Evolutionary conservation across 768 basidiomycete genomes (phyloP).

Genomic region (Rhizopogon salebrosus): DNA sequence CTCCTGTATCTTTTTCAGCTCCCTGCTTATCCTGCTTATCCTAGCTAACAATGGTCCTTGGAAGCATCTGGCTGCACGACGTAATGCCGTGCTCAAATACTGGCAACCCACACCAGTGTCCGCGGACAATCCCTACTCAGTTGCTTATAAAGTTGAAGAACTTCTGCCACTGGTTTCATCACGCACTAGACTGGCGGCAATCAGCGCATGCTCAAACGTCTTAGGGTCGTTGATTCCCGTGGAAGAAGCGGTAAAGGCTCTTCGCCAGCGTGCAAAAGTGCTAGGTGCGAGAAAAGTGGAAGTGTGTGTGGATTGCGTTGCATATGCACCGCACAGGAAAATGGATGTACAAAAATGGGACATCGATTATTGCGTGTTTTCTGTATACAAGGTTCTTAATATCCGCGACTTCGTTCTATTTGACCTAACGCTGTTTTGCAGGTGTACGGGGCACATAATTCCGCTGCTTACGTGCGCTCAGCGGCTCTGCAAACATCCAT

Average conservation of each 20-base stretch:
- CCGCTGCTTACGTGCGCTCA: slow-evolving; percentile 56
- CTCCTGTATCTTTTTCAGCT: neutral
- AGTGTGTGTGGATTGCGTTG: slow-evolving; percentile 71
- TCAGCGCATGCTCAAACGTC: slow-evolving; percentile 73
- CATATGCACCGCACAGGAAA: slow-evolving; percentile 67
- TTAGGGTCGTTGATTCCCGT: slow-evolving; percentile 64
- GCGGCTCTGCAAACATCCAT: slow-evolving; percentile 47
- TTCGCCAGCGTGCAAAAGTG: slow-evolving; percentile 44
- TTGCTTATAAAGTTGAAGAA: slow-evolving; percentile 47
- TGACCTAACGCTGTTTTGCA: slow-evolving; percentile 18
- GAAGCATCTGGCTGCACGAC: slow-evolving; percentile 65
- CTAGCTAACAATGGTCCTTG: slow-evolving; percentile 77
- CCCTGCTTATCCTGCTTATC: neutral
- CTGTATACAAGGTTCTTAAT: slow-evolving; percentile 65
- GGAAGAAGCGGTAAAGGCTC: slow-evolving; percentile 46
- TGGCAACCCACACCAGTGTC: slow-evolving; percentile 50
- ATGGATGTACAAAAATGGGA: slow-evolving; percentile 78
- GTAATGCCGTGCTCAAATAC: slow-evolving; percentile 47
- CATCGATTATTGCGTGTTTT: slow-evolving; percentile 66
- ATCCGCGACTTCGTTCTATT: neutral
- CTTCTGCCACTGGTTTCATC: slow-evolving; percentile 57
- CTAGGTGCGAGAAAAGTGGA: slow-evolving; percentile 58
- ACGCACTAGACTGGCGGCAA: slow-evolving; percentile 68
- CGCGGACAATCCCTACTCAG: slow-evolving; percentile 61
- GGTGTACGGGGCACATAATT: slow-evolving; percentile 74